Conservation (phyloP, 192 early-diverging fungal species). For the Coemansia sp. region DNA sequence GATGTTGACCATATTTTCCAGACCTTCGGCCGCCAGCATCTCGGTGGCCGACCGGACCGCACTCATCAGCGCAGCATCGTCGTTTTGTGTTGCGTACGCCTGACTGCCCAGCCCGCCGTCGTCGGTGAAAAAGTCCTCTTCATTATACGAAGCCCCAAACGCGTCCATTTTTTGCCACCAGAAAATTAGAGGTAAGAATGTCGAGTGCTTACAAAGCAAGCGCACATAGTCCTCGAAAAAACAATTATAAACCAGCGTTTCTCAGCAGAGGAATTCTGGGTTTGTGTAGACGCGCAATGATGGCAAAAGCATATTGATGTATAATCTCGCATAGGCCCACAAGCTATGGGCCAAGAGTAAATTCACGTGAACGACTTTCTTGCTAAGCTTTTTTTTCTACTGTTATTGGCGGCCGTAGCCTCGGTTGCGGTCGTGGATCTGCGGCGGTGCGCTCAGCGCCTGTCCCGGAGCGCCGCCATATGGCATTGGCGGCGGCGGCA, state of each 20-base stretch:
- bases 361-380: no score
- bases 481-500: neutral
- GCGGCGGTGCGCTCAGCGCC: constrained; percentile 22
- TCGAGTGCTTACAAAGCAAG: no score
- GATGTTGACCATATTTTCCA: constrained; percentile 34
- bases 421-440: constrained; percentile 10
- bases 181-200: no score
- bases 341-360: no score
- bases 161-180: no score
- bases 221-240: no score
- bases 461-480: neutral
- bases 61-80: constrained; percentile 10
- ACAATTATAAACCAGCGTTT: no score
- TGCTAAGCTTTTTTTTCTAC: neutral
- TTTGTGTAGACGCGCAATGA: no score
- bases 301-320: no score
- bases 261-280: no score
- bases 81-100: neutral
- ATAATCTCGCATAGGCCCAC: no score
- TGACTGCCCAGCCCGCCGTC: neutral
- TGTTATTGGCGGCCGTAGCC: neutral
- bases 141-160: no score
- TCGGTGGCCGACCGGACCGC: constrained; percentile 30
- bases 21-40: constrained; percentile 42
- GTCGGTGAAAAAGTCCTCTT: neutral